Evolutionary conservation across 345 rosid genomes (phyloP), one percentile per base, ranked within the genome.

Genomic region (Cardamine resedifolia): DNA sequence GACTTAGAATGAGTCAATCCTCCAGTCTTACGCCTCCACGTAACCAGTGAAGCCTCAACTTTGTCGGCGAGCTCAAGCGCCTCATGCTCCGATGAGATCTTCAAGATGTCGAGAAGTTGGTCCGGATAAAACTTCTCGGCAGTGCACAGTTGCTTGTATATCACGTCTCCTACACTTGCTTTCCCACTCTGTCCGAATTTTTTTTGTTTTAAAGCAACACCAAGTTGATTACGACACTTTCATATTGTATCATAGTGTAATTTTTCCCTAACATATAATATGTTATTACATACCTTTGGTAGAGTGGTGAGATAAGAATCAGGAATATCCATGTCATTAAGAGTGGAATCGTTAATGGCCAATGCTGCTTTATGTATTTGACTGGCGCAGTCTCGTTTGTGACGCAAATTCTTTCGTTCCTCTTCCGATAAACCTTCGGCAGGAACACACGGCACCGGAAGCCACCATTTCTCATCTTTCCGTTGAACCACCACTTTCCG

Each of bases 391-490:
- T 87, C 88, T 0, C 94, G 90, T 78, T 86, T 88, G 65, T 91
- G 83, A 24, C 83, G 68, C 81, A 88, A 67, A 28, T 83, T 64
- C 71, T 88, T 90, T 76, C 88, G 83, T 43, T 92, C 84, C 33
- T 86, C 83, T 66, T 90, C 97, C 0, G 97, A 88, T 27, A 95
- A 86, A 36, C 98, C 97, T n/a, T 68, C 83, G 10, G 84, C 81
- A 48, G 90, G 92, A 69, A 95, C 88, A 66, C 94, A 91, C 1
- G 99, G 98, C 53, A 92, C 85, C 0, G 98, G 99, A 52, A 95
- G 80, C 98, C 99, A 92, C 99, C 99, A 95, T 79, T 91, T 91
- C 76, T 95, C 98, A 36, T 95, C 98, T 68, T 85, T 86, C 21
- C 90, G 71, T 70, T 87, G 90, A 67, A 87, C 81, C 65, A 85